Percentiles rank a stretch among this genome's conserved stretches.
phyloP scores from a whole-genome alignment of 345 rosid genomes.

The Mangifera indica region DNA sequence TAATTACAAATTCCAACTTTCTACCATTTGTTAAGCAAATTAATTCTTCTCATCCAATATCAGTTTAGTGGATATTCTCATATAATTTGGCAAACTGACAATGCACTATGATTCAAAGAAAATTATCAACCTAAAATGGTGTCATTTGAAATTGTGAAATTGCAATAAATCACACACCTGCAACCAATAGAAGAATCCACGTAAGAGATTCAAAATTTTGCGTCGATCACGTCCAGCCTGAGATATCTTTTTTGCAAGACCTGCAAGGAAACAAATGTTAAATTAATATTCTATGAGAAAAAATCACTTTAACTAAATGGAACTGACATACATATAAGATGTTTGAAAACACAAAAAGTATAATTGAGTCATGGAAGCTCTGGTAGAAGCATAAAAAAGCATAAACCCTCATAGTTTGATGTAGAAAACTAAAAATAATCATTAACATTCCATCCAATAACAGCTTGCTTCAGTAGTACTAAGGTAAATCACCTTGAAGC shows the following conservation, averaged over 20 bases:
- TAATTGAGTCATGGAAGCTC: neutral
- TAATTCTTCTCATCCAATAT: neutral
- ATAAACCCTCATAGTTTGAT: neutral
- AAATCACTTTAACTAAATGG: neutral
- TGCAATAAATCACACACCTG: constrained; percentile 43
- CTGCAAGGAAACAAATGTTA: constrained; percentile 37
- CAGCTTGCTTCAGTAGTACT: neutral
- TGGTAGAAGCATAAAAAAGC: neutral
- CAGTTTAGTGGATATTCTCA: neutral
- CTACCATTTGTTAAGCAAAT: constrained; percentile 3
- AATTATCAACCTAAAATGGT: neutral
- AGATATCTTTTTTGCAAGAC: constrained; percentile 32
- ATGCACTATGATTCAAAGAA: neutral
- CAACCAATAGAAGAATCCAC: constrained; percentile 75
- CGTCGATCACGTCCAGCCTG: constrained; percentile 17
- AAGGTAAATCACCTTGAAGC: neutral
- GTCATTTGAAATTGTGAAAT: neutral
- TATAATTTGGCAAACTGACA: neutral
- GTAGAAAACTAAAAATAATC: neutral
- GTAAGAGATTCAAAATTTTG: constrained; percentile 55
- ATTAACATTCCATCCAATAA: neutral
- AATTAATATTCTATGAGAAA: constrained; percentile 16
- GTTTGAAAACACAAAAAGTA: neutral
- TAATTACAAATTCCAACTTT: neutral
- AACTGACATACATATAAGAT: neutral